A percentile compares a stretch with the other conserved stretches of the same genome.
Conservation (phyloP, 495 filamentous ascomycete genomes). For the Evernia prunastri region DNA sequence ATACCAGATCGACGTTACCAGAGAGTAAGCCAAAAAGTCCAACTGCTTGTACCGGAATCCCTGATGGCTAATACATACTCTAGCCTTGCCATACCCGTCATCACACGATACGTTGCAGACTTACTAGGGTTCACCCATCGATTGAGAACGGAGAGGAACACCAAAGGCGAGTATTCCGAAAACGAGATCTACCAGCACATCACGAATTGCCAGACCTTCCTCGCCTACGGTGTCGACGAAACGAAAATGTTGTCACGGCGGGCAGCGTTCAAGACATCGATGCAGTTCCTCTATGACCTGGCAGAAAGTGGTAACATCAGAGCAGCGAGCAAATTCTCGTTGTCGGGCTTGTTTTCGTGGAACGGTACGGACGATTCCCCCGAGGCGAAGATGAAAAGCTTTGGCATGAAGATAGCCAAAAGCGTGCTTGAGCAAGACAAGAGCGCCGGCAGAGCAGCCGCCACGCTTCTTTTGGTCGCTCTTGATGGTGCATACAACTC, state of each 20-base stretch:
- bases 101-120: conserved; percentile 24
- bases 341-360: not conserved
- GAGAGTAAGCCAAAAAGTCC: conserved; percentile 22
- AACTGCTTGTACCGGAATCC: not conserved
- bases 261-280: conserved; percentile 23
- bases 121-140: conserved; percentile 25
- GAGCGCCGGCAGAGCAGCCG: conserved; percentile 21
- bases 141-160: conserved; percentile 11
- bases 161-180: conserved; percentile 20
- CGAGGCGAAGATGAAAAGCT: conserved; percentile 14
- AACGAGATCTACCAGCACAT: conserved; percentile 30
- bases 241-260: conserved; percentile 25
- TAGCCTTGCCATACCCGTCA: conserved; percentile 26
- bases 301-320: conserved; percentile 21
- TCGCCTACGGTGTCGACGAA: conserved; percentile 26
- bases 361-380: not conserved
- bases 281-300: conserved; percentile 23
- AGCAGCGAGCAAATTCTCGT: conserved; percentile 17
- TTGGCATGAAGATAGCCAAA: conserved; percentile 20
- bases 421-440: conserved; percentile 19
- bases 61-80: not conserved
- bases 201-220: conserved; percentile 26
- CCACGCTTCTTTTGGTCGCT: conserved; percentile 22
- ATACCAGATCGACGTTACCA: conserved; percentile 26
- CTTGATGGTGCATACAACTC: conserved; percentile 24